A percentile compares a stretch with the other conserved stretches of the same genome.
phyloP scores from a whole-genome alignment of 352 stramenopile genomes.

The Plasmopara halstedii region DNA sequence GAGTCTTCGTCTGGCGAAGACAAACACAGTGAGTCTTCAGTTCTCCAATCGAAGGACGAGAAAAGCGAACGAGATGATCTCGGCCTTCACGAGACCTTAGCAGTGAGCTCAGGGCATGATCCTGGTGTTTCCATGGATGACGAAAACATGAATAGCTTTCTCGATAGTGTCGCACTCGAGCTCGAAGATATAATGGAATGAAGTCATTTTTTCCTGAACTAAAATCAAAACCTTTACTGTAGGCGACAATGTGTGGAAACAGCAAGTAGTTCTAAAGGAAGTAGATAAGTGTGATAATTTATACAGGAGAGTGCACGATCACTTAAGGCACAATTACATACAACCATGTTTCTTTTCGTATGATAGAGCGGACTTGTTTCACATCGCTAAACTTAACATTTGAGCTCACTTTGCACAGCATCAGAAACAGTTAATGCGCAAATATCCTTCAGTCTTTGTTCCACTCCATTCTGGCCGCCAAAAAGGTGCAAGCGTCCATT shows the following conservation, averaged over 20 bases:
- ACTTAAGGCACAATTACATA: no score
- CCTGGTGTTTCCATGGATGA: slow-evolving; percentile 28
- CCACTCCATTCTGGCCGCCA: slow-evolving; percentile 72
- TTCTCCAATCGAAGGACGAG: slow-evolving; percentile 21
- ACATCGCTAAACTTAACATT: no score
- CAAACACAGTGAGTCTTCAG: slow-evolving; percentile 2
- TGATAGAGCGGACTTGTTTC: no score
- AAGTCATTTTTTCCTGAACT: slow-evolving; percentile 5
- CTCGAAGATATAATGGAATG: slow-evolving; percentile 70
- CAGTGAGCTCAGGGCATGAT: slow-evolving; percentile 9
- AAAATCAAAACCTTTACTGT: no score
- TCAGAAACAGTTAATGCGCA: slow-evolving; percentile 44
- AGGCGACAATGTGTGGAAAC: no score
- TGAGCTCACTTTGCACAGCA: neutral
- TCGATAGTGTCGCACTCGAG: slow-evolving; percentile 74
- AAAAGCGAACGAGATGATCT: slow-evolving; percentile 17
- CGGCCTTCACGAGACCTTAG: neutral
- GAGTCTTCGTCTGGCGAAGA: slow-evolving; percentile 7
- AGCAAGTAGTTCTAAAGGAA: no score
- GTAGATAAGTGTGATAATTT: no score
- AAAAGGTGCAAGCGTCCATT: slow-evolving; percentile 77
- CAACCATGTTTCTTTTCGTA: no score
- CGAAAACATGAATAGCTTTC: slow-evolving; percentile 76
- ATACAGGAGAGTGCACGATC: no score
- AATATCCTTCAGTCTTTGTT: slow-evolving; percentile 79